These are phyloP conservation scores for Lojkania enalia DNA, from an alignment of 2,329 filamentous ascomycete species.

Conservation along the genomic window DNA sequence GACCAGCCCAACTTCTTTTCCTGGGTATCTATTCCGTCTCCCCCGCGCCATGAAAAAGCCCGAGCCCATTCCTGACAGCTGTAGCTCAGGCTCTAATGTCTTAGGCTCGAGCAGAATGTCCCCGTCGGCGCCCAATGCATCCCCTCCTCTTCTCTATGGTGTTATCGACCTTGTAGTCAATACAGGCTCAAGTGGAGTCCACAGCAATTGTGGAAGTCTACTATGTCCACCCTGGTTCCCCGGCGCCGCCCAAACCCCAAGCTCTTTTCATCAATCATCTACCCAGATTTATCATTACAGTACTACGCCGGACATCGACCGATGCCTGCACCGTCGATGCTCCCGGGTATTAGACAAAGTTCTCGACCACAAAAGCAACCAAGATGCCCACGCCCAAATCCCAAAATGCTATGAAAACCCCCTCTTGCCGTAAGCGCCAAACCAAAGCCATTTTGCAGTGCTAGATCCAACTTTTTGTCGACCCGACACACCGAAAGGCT, in stretches of 20 bases:
- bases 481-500: slow-evolving; percentile 11
- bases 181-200: background rate
- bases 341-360: slow-evolving; percentile 26
- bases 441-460: slow-evolving; percentile 12
- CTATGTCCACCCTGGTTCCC: background rate
- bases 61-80: slow-evolving; percentile 23
- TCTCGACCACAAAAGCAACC: slow-evolving; percentile 31
- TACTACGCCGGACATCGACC: slow-evolving; percentile 22
- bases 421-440: slow-evolving; percentile 9
- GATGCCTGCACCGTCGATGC: slow-evolving; percentile 36
- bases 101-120: slow-evolving; percentile 18
- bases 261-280: slow-evolving; percentile 9
- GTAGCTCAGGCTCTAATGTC: slow-evolving; percentile 20
- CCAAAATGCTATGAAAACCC: slow-evolving; percentile 14
- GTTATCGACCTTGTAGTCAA: slow-evolving; percentile 6
- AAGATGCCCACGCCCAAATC: slow-evolving; percentile 12
- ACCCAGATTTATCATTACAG: slow-evolving; percentile 32
- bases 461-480: slow-evolving; percentile 16
- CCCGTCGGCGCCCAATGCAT: slow-evolving; percentile 27
- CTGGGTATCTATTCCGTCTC: background rate
- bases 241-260: background rate
- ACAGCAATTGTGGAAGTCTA: too few species aligned
- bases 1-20: slow-evolving; percentile 7
- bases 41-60: background rate
- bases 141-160: slow-evolving; percentile 14